Conservation (phyloP, 345 rosid species). For the Acer negundo region DNA sequence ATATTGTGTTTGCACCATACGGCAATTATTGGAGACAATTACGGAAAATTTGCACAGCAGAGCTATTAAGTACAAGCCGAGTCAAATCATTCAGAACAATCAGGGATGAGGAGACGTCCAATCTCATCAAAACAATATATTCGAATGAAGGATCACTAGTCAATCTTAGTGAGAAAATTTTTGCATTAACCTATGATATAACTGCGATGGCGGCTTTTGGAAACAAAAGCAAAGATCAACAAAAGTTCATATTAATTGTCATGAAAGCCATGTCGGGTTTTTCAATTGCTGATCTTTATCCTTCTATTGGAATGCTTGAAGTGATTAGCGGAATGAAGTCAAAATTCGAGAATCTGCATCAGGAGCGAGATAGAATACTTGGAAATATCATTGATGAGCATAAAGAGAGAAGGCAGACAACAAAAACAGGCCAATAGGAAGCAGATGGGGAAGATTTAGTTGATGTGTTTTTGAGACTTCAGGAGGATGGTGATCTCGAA, state of each 20-base stretch:
- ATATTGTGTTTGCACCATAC: constrained; percentile 25
- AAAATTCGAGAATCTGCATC: constrained; percentile 23
- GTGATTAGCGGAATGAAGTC: constrained; percentile 17
- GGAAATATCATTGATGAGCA: constrained; percentile 36
- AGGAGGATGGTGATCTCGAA: constrained; percentile 15
- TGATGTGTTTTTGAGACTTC: constrained; percentile 19
- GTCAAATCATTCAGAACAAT: constrained; percentile 18
- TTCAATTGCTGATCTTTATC: constrained; percentile 34
- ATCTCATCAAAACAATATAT: not conserved
- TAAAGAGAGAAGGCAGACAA: not conserved
- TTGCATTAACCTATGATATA: constrained; percentile 19
- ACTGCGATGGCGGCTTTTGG: constrained; percentile 38
- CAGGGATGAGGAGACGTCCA: constrained; percentile 21
- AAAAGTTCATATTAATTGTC: constrained; percentile 19
- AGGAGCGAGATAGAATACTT: constrained; percentile 24
- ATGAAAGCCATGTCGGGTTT: constrained; percentile 33
- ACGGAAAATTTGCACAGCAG: constrained; percentile 20
- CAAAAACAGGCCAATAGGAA: not conserved
- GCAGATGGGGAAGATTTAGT: constrained; percentile 30
- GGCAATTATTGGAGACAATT: constrained; percentile 28
- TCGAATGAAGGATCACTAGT: not conserved
- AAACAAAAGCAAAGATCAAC: constrained; percentile 14
- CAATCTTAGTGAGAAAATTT: constrained; percentile 21
- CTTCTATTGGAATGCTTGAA: constrained; percentile 25
- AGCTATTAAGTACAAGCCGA: constrained; percentile 25